phyloP scores from a whole-genome alignment of 176 grass and related monocot species.

The Rhynchospora breviuscula region DNA sequence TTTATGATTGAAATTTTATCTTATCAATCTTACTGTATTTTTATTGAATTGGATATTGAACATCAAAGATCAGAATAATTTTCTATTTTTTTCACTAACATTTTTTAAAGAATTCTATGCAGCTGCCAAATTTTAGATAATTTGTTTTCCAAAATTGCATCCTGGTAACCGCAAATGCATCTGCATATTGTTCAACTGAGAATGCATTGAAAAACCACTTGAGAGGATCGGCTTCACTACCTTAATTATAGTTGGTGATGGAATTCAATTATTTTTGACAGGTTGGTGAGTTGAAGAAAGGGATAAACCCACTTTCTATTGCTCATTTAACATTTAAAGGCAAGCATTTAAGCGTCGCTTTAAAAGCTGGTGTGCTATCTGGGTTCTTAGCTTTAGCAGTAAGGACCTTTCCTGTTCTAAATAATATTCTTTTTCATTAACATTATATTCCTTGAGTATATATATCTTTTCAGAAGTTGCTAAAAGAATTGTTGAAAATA shows the following conservation, averaged over 20 bases:
- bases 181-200: background rate
- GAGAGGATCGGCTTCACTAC: background rate
- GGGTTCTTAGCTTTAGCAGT: slow-evolving; percentile 81
- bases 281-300: slow-evolving; percentile 88
- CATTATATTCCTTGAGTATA: background rate
- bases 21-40: too few relatives aligned
- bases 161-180: too few relatives aligned
- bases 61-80: too few relatives aligned
- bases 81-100: too few relatives aligned
- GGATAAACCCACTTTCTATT: slow-evolving; percentile 76
- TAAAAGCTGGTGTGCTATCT: slow-evolving; percentile 71
- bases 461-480: background rate
- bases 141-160: too few relatives aligned
- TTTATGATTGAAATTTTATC: too few relatives aligned
- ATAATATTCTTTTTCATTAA: background rate
- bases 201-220: background rate
- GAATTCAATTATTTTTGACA: slow-evolving; percentile 18
- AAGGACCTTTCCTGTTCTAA: slow-evolving; percentile 25
- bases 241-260: background rate
- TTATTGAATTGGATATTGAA: too few relatives aligned
- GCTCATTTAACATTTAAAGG: slow-evolving; percentile 43
- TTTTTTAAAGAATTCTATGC: background rate
- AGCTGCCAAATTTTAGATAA: background rate
- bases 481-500: background rate
- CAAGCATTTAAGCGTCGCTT: slow-evolving; percentile 27